A percentile compares a stretch with the other conserved stretches of the same genome.
These are phyloP conservation scores for Coffea canephora DNA, from an alignment of 257 asterid genomes.

Conservation along the genomic window DNA sequence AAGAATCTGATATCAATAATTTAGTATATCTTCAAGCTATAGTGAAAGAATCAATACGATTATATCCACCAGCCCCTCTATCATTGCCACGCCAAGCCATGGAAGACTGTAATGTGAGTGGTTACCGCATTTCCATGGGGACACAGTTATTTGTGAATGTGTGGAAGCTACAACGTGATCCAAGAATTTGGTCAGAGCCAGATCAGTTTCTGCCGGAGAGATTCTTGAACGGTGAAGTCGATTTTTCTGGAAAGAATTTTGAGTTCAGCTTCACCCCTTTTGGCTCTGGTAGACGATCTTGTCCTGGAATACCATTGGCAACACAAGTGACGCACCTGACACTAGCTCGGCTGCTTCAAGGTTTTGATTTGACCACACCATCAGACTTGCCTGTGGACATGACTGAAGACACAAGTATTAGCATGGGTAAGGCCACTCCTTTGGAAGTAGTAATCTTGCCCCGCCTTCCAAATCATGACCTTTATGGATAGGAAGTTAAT, in stretches of 20 bases:
- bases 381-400: constrained; percentile 37
- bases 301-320: constrained; percentile 47
- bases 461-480: constrained; percentile 14
- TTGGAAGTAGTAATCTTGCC: constrained; percentile 35
- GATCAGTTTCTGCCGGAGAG: constrained; percentile 46
- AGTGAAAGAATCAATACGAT: constrained; percentile 46
- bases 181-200: constrained; percentile 42
- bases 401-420: constrained; percentile 43
- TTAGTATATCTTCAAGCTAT: constrained; percentile 49
- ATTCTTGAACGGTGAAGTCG: constrained; percentile 39
- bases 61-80: constrained; percentile 49
- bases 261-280: constrained; percentile 47
- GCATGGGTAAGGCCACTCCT: constrained; percentile 42
- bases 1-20: constrained; percentile 45
- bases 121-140: constrained; percentile 36
- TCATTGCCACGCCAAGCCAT: constrained; percentile 40
- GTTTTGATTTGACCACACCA: constrained; percentile 36
- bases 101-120: constrained; percentile 38
- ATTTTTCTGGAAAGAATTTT: constrained; percentile 37
- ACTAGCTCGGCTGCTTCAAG: constrained; percentile 50
- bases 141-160: constrained; percentile 40
- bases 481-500: too few species aligned
- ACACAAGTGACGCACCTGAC: constrained; percentile 42
- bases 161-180: constrained; percentile 57
- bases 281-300: constrained; percentile 53